These are phyloP conservation scores for Exophiala sp. DNA, from an alignment of 2,329 filamentous ascomycete genomes.

Conservation along the genomic window DNA sequence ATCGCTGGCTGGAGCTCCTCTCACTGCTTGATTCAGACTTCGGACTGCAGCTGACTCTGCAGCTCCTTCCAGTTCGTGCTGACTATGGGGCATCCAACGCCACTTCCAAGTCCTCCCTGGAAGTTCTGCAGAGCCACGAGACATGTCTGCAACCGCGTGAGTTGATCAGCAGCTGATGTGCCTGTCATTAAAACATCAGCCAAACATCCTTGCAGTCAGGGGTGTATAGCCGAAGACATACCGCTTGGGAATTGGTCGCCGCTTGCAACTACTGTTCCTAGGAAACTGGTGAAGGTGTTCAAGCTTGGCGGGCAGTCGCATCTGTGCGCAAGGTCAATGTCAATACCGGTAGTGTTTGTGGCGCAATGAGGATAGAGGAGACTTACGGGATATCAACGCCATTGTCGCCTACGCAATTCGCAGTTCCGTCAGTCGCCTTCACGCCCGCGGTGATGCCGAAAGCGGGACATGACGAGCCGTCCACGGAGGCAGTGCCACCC, in stretches of 20 bases:
- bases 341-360: neutral
- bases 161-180: constrained; percentile 18
- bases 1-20: neutral
- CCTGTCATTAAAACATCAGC: constrained; percentile 9
- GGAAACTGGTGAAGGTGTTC: constrained; percentile 14
- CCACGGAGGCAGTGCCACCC: constrained; percentile 7
- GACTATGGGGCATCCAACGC: constrained; percentile 23
- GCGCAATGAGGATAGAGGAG: neutral
- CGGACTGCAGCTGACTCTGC: constrained; percentile 16
- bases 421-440: constrained; percentile 20
- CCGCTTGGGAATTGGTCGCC: constrained; percentile 17
- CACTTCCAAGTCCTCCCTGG: constrained; percentile 21
- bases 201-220: neutral
- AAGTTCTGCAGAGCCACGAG: constrained; percentile 25
- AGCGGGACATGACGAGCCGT: constrained; percentile 18
- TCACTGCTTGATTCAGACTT: constrained; percentile 1
- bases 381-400: constrained; percentile 21
- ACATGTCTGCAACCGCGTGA: constrained; percentile 20
- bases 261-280: constrained; percentile 8
- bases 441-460: constrained; percentile 20
- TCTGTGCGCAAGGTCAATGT: constrained; percentile 10
- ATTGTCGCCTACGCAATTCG: constrained; percentile 22
- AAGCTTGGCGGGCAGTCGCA: constrained; percentile 22
- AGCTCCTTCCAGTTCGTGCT: constrained; percentile 22
- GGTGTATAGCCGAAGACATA: neutral